phyloP scores from a whole-genome alignment of 2,329 filamentous ascomycete species.

The Chaetothyriales sp. region DNA sequence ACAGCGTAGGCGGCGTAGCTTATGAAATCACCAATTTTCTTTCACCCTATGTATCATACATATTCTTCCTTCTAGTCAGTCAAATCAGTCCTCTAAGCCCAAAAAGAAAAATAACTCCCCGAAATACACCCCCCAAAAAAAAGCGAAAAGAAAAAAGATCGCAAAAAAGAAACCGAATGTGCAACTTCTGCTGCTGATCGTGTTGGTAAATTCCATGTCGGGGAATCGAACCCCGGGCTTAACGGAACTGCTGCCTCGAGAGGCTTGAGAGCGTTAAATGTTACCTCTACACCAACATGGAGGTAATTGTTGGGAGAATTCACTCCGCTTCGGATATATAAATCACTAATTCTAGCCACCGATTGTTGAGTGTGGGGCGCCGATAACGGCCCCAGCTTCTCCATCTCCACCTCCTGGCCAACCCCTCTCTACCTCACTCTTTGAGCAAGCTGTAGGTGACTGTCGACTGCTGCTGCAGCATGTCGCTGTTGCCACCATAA shows the following conservation, averaged over 20 bases:
- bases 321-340: neutral
- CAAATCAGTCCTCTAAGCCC: neutral
- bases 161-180: no score
- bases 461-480: no score
- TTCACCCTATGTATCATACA: no score
- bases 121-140: neutral
- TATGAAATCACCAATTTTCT: neutral
- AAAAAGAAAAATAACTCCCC: neutral
- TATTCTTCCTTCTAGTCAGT: no score
- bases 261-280: neutral
- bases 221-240: constrained; percentile 9
- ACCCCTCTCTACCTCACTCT: no score
- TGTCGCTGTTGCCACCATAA: no score
- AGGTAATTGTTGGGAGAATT: neutral
- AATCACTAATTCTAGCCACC: neutral
- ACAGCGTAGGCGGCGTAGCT: neutral
- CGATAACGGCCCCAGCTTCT: no score
- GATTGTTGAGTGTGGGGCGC: no score
- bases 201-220: neutral
- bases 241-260: neutral
- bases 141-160: neutral
- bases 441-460: no score
- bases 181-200: no score
- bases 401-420: no score
- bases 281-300: neutral